Evolutionary conservation across 345 rosid species (phyloP).

Genomic region (Brassica cretica): DNA sequence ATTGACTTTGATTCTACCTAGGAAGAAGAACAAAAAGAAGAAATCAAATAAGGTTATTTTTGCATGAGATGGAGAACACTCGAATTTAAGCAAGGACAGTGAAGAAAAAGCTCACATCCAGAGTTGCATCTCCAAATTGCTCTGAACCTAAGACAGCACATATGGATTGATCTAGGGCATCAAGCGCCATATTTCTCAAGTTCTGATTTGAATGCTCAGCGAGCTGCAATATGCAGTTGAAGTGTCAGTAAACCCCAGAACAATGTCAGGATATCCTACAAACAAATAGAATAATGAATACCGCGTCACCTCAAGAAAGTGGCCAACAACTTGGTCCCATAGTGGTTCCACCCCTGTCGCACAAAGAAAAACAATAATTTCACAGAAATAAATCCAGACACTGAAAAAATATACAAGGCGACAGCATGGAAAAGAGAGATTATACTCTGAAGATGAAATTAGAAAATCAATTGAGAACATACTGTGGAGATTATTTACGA

Average conservation of each 20-base stretch:
- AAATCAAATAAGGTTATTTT: conserved; percentile 24
- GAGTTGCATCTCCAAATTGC: conserved; percentile 56
- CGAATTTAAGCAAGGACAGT: conserved; percentile 22
- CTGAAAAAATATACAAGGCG: conserved; percentile 3
- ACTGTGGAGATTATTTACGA: conserved; percentile 95
- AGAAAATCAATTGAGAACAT: conserved; percentile 41
- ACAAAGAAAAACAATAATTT: conserved; percentile 13
- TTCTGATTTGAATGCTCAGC: conserved; percentile 81
- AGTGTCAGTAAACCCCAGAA: conserved; percentile 41
- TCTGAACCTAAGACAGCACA: conserved; percentile 90
- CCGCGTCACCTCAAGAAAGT: conserved; percentile 78
- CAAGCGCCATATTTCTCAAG: conserved; percentile 81
- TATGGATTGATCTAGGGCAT: conserved; percentile 92
- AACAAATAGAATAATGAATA: conserved; percentile 25
- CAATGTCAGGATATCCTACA: conserved; percentile 20
- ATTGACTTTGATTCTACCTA: conserved; percentile 53
- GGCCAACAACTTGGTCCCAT: conserved; percentile 94
- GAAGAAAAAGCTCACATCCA: conserved; percentile 57
- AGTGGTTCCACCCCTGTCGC: conserved; percentile 80
- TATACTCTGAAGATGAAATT: conserved; percentile 7
- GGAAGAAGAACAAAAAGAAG: conserved; percentile 34
- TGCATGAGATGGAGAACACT: conserved; percentile 18
- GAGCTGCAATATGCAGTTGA: conserved; percentile 64
- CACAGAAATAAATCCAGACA: conserved; percentile 14
- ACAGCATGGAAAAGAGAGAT: conserved; percentile 19